Evolutionary conservation across 306 rosid genomes (phyloP).

Genomic region (Spatholobus suberectus): DNA sequence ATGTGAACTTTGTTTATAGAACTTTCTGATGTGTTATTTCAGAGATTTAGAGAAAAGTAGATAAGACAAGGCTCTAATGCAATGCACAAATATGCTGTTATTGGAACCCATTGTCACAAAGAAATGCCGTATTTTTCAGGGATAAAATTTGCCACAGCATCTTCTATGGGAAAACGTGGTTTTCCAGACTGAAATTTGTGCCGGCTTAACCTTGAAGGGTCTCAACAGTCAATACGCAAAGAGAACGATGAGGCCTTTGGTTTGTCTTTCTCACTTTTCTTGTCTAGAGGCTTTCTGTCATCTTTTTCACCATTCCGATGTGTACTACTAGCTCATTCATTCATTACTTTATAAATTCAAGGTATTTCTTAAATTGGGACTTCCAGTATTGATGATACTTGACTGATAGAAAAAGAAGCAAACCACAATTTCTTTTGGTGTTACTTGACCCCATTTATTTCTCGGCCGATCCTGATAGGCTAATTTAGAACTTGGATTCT

Average conservation of each 20-base stretch:
- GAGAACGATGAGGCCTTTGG: background rate
- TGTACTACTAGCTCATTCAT: background rate
- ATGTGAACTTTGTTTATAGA: background rate
- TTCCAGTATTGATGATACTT: background rate
- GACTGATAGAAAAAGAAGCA: background rate
- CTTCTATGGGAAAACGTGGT: background rate
- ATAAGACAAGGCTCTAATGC: background rate
- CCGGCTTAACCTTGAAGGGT: background rate
- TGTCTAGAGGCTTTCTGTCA: background rate
- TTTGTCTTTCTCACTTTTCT: background rate
- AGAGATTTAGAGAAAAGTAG: background rate
- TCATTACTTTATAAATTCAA: background rate
- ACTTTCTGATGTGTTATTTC: background rate
- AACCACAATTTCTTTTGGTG: background rate
- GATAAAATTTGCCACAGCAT: background rate
- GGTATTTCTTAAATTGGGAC: background rate
- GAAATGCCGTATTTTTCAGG: background rate
- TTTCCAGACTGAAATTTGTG: background rate
- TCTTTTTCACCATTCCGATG: background rate
- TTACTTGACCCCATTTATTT: background rate
- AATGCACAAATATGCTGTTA: background rate
- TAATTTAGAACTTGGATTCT: background rate
- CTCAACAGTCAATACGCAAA: background rate
- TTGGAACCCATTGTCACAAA: background rate
- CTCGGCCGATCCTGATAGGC: background rate